Conservation (phyloP, 1,284 basidiomycete genomes). For the Peniophora sp. region DNA sequence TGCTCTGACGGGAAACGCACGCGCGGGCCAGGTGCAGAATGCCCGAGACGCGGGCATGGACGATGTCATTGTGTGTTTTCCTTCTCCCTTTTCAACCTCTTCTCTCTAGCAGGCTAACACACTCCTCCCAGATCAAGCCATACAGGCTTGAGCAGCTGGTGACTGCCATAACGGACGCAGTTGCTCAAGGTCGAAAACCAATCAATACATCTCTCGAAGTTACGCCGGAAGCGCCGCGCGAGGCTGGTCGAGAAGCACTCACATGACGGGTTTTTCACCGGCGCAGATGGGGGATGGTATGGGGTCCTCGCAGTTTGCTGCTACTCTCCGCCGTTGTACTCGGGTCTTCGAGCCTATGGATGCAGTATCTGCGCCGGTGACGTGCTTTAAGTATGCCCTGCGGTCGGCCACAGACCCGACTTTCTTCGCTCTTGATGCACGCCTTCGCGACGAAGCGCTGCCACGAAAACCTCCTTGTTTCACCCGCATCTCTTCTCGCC, state of each 20-base stretch:
- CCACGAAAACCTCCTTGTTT: too few relatives aligned
- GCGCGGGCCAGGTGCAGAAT: neutral
- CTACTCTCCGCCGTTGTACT: neutral
- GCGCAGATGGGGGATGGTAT: neutral
- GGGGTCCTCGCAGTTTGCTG: neutral
- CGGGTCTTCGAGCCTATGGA: too few relatives aligned
- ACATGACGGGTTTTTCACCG: neutral
- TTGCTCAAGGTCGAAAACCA: neutral
- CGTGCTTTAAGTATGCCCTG: too few relatives aligned
- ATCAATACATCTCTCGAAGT: neutral
- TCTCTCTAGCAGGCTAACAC: neutral
- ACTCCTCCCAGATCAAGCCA: neutral
- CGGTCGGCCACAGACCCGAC: too few relatives aligned
- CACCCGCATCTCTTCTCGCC: too few relatives aligned
- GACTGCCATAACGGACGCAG: neutral
- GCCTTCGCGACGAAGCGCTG: too few relatives aligned
- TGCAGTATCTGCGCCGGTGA: too few relatives aligned
- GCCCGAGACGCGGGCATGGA: constrained; percentile 1
- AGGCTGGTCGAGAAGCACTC: too few relatives aligned
- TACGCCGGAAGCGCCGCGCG: too few relatives aligned
- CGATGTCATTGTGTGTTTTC: neutral
- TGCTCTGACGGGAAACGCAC: neutral
- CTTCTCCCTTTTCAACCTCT: neutral
- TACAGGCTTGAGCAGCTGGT: neutral
- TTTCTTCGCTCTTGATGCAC: too few relatives aligned